Percentiles rank a stretch among this genome's conserved stretches.
Conservation (phyloP, 352 stramenopile species). For the Pythium oligandrum region DNA sequence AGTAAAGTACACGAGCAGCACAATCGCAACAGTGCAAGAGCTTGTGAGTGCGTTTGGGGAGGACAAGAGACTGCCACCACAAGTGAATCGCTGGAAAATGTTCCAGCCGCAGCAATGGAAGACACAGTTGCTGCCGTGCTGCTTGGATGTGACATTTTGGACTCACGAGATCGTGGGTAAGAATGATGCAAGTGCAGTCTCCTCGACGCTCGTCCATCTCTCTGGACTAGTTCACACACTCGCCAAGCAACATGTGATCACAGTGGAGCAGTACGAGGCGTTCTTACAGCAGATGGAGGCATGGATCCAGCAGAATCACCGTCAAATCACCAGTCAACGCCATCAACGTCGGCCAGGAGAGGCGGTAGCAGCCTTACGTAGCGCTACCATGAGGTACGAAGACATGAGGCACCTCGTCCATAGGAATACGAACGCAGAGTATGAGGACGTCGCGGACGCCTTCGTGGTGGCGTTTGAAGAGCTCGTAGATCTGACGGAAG, state of each 20-base stretch:
- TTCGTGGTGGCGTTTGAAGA: constrained; percentile 9
- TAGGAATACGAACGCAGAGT: not conserved
- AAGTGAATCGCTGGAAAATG: constrained; percentile 31
- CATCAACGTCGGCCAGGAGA: not conserved
- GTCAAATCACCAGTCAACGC: not conserved
- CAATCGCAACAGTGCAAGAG: constrained; percentile 19
- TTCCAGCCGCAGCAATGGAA: constrained; percentile 32
- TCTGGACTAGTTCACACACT: constrained; percentile 24
- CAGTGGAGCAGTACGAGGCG: constrained; percentile 18
- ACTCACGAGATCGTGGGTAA: not conserved
- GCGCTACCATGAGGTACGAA: not conserved
- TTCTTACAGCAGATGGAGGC: constrained; percentile 22
- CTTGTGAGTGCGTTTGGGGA: constrained; percentile 17
- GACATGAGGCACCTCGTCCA: no score
- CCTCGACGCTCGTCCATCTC: constrained; percentile 2
- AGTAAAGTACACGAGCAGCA: constrained; percentile 5
- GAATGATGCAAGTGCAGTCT: no score
- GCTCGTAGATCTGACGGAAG: not conserved
- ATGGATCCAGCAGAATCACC: constrained; percentile 12
- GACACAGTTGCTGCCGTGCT: constrained; percentile 29
- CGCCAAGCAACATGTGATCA: constrained; percentile 18
- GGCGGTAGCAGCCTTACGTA: not conserved
- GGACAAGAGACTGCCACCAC: constrained; percentile 12
- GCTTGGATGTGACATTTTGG: constrained; percentile 20
- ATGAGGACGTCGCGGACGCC: not conserved